Evolutionary conservation across 192 early-diverging fungal genomes (phyloP).

Genomic region (Funneliformis mosseae): DNA sequence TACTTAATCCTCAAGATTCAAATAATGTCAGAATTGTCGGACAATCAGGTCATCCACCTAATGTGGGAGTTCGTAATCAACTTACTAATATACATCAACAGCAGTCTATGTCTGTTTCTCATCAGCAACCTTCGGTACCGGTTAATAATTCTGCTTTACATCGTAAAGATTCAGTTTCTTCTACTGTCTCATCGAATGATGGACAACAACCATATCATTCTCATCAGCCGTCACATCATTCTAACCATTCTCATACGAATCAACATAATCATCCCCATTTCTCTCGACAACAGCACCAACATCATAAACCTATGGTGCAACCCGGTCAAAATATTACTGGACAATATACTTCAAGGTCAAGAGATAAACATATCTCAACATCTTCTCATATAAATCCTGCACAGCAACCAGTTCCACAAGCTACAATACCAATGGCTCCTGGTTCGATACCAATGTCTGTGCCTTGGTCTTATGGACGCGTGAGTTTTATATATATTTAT

Average conservation of each 20-base stretch:
- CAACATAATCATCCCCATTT: conserved; percentile 8
- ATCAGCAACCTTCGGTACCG: conserved; percentile 12
- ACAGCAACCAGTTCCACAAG: neutral
- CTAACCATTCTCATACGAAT: conserved; percentile 20
- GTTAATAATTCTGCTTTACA: neutral
- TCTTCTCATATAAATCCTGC: neutral
- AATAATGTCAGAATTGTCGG: conserved; percentile 1
- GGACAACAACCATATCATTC: conserved; percentile 23
- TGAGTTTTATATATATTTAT: neutral
- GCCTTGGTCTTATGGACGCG: no score
- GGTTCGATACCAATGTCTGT: neutral
- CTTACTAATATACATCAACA: conserved; percentile 5
- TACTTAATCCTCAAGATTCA: conserved; percentile 16
- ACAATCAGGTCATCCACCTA: neutral
- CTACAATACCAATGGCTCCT: neutral
- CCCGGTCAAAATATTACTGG: neutral
- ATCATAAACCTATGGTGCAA: conserved; percentile 3
- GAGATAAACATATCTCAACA: neutral
- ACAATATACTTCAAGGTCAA: neutral
- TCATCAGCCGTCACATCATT: conserved; percentile 22
- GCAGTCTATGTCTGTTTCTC: neutral
- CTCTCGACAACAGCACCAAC: neutral
- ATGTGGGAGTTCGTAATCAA: neutral
- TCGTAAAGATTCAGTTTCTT: conserved; percentile 33
- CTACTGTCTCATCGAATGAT: conserved; percentile 32